Conservation (phyloP, 345 rosid genomes). For the Raphanus raphanistrum region DNA sequence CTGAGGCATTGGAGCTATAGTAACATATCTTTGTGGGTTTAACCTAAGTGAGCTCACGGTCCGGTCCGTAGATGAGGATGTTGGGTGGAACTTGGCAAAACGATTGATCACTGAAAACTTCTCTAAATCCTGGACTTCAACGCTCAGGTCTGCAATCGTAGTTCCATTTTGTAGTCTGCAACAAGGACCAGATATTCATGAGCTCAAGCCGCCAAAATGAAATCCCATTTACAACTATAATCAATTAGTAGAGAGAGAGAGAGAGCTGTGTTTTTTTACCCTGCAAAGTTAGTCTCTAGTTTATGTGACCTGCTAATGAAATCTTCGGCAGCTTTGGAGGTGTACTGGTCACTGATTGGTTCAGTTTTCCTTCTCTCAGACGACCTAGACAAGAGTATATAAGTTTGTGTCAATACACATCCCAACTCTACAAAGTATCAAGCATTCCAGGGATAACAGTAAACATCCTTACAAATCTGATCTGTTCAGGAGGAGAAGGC, state of each 20-base stretch:
- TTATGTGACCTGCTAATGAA: conserved; percentile 51
- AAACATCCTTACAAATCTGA: conserved; percentile 57
- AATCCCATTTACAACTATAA: background rate
- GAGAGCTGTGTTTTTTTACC: conserved; percentile 44
- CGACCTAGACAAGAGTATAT: conserved; percentile 36
- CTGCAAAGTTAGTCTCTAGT: conserved; percentile 58
- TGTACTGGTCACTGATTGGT: conserved; percentile 50
- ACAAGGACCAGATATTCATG: conserved; percentile 12
- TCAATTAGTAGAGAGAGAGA: background rate
- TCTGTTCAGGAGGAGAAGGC: conserved; percentile 27
- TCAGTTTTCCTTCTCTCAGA: conserved; percentile 48
- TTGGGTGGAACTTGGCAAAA: conserved; percentile 82
- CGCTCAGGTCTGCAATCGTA: conserved; percentile 64
- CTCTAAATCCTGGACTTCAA: conserved; percentile 84
- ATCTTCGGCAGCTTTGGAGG: conserved; percentile 66
- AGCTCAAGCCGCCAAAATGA: conserved; percentile 6
- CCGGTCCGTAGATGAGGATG: conserved; percentile 52
- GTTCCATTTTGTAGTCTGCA: conserved; percentile 74
- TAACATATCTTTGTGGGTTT: conserved; percentile 80
- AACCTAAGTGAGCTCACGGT: conserved; percentile 46
- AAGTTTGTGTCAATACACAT: background rate
- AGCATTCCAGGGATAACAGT: background rate
- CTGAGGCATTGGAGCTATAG: conserved; percentile 77
- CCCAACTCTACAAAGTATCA: background rate
- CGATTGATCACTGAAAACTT: conserved; percentile 82